Base-by-base conservation (phyloP, 148 eudicot genomes). In the Spergularia marina region DNA sequence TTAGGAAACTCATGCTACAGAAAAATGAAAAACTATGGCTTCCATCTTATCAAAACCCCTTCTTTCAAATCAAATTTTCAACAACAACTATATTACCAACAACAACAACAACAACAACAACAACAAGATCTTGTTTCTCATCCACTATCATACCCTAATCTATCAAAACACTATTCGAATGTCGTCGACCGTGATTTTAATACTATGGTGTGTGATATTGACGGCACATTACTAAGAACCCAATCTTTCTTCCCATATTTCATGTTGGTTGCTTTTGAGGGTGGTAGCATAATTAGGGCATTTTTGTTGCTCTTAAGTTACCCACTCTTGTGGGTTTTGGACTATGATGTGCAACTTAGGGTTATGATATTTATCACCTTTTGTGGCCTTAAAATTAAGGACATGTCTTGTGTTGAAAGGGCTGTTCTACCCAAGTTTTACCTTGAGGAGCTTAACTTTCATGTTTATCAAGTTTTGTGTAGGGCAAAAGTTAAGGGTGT, bases 231-330 rank as follows among this genome's bases (percentile, higher is more conserved):
- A 41, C 67, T 94, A 34, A 84, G 82, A 36, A 68, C 98, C 11
- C 79, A 78, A 34, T 90, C 91, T n/a, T 87, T 91, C 74, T 94
- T 94, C 79, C 98, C 97, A 14, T 94, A 75, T 77, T 94, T 94
- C 88, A 94, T 94, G 98, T 83, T 94, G 1, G 91, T 94, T 55
- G 93, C 98, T 20, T 91, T 94, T 71, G 97, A 94, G 85, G 98
- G 96, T 40, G 98, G 98, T n/a, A 85, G 94, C 80, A 70, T 94
- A 15, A 52, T 94, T 10, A 89, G 98, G 73, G 90, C 98, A 36
- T 73, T 91, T 68, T 12, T 91, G 4, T 80, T 94, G 71, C 91
- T 94, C 52, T 20, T 90, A 47, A 87, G 88, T 12, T 87, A 65
- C 47, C 97, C 97, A 3, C 17, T 90, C 11, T 65, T 85, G 60